Base-by-base conservation (phyloP, 2,329 filamentous ascomycete genomes). In the Talaromyces sp. region DNA sequence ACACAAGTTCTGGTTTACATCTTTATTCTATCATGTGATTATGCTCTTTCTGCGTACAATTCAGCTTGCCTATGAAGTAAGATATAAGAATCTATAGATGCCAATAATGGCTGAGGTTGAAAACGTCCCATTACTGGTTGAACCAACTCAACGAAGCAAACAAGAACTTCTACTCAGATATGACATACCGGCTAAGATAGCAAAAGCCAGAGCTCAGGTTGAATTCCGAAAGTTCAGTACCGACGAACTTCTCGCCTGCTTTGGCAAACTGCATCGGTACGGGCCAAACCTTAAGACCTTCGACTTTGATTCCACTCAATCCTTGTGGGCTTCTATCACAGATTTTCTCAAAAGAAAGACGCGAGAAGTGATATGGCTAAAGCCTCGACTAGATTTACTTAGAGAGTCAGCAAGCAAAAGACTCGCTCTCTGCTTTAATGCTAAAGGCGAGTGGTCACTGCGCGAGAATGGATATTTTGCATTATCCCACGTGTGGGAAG, bases 361-460 rank as follows among this genome's bases (percentile, higher is more conserved):
- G 9, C 18, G 16, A 16, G 35, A 56, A 25, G 8, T 18, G 35
- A 9, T 23, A 18, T 58, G 55, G 55, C 8, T 58, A 6, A 58
- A 42, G 40, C 55, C 55, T 42, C 23, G 6, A 6, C 39, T 44
- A 9, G 39, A 58, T 23, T 39, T 58, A 9, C 3, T 58, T 7
- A 31, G 12, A n/a, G n/a, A 28, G 3, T 31, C 55, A 11, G 55
- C 55, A 14, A 28, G 28, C 9, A 28, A 58, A 21, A 33, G 12
- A 2, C 23, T 58, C 7, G 55, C 55, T n/a, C 55, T 58, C 28
- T 58, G 55, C 40, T 9, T 58, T 12, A 58, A 58, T 25, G 55
- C 55, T 5, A 25, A 18, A 12, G 55, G 55, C 16, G 21, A 58
- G 14, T 58, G 55, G 55, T 58, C 39, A 9, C 18, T 58, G 18